Evolutionary conservation across 2,329 filamentous ascomycete species (phyloP).

Genomic region (Ilyonectria sp.): DNA sequence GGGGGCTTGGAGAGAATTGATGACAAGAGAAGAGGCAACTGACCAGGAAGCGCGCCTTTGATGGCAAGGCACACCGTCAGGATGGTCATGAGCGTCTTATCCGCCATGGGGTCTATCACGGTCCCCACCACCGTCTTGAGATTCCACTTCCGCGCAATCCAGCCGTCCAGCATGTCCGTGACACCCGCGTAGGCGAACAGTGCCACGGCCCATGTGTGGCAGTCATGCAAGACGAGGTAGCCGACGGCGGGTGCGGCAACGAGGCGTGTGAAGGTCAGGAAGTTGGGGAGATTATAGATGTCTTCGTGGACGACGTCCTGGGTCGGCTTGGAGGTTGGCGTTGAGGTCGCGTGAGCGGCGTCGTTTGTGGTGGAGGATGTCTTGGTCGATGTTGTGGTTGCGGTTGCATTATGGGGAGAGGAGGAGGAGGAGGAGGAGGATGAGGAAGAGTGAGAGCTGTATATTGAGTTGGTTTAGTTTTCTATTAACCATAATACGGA

Average conservation of each 20-base stretch:
- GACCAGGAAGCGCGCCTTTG: conserved; percentile 86
- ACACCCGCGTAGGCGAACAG: conserved; percentile 94
- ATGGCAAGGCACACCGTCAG: conserved; percentile 87
- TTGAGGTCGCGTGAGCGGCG: conserved; percentile 13
- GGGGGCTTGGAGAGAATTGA: neutral
- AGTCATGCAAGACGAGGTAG: conserved; percentile 88
- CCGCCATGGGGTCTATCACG: conserved; percentile 96
- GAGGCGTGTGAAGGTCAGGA: conserved; percentile 90
- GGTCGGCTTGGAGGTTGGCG: conserved; percentile 6
- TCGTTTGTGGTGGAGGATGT: neutral
- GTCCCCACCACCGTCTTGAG: conserved; percentile 94
- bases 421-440: conserved; percentile 36
- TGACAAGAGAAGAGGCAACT: conserved; percentile 49
- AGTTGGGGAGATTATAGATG: conserved; percentile 96
- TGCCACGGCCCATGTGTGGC: conserved; percentile 82
- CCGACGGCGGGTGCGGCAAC: conserved; percentile 87
- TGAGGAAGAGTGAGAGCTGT: conserved; percentile 21
- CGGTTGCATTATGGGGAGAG: conserved; percentile 8
- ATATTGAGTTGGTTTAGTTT: conserved; percentile 6
- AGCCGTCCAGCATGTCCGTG: conserved; percentile 94
- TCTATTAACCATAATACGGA: conserved; percentile 9
- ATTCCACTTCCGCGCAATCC: conserved; percentile 90
- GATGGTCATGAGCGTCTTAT: conserved; percentile 96
- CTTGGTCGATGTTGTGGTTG: conserved; percentile 7
- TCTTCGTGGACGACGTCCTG: conserved; percentile 74